Base-by-base conservation (phyloP, 805 yeast species). In the Candida arabinofermentans region DNA sequence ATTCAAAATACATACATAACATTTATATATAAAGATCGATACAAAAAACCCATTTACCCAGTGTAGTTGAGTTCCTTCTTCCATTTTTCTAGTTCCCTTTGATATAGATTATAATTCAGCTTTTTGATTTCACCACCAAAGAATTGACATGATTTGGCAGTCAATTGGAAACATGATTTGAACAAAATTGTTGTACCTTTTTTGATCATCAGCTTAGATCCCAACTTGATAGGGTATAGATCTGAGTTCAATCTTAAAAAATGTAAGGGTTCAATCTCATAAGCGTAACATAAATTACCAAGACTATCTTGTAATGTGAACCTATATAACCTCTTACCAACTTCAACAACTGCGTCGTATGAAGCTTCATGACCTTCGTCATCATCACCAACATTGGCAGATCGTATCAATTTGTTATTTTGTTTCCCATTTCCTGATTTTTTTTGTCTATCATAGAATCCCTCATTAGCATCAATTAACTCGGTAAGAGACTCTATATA, bases 401-500 rank as follows among this genome's bases (percentile, higher is more conserved):
- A 74, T 17, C 77, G 62, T 24, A 77, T 71, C 13, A 79, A 61
- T 37, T 48, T 48, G 12, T 34, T 39, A 13, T 40, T 33, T 18
- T 21, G 16, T 26, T 37, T 48, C n/a, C 39, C 39, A 7, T 24
- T 34, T 5, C 36, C 37, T 18, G 46, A 43, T 21, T 57, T 60
- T 7, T 57, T 54, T 33, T 81, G 58, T 21, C 82, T 61, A 58
- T 83, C 91, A 2, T 76, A 79, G 13, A 75, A 75, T 3, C 75
- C 80, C n/a, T 67, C 70, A 46, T 75, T 78, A 2, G 80, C 77
- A 51, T 83, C 80, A n/a, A 73, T 62, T 38, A 64, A 59, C 26
- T 71, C 71, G 18, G 63, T 64, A 59, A 84, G 64, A 5, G 70
- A 74, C 47, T 83, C 91, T 3, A 81, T 53, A 47, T 76, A 79